phyloP scores from a whole-genome alignment of 2,329 filamentous ascomycete species.

The Hypoxylon sp. region DNA sequence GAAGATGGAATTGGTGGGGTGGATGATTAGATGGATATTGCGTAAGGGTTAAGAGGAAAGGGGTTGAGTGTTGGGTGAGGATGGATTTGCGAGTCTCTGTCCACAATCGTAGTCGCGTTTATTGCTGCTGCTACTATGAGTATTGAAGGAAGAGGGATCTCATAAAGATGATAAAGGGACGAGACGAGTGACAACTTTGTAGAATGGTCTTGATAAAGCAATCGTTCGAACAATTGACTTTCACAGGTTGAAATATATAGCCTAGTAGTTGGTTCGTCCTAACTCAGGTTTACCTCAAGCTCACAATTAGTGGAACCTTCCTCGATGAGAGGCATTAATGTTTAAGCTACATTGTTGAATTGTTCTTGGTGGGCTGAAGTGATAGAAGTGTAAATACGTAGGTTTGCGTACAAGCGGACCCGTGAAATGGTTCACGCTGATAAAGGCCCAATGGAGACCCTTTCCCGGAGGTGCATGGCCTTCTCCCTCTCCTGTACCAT shows the following conservation, averaged over 20 bases:
- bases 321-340: not conserved
- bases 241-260: not conserved
- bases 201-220: not conserved
- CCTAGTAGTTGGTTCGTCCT: not conserved
- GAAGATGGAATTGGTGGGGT: not conserved
- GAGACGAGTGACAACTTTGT: not conserved
- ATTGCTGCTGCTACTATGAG: not conserved
- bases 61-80: not conserved
- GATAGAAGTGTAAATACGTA: not conserved
- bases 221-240: not conserved
- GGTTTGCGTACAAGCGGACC: constrained; percentile 7
- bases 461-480: constrained; percentile 62
- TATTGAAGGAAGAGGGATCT: not conserved
- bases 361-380: not conserved
- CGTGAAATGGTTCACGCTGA: constrained; percentile 41
- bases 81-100: not conserved
- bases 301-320: not conserved
- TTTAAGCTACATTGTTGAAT: not conserved
- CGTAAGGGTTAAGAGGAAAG: not conserved
- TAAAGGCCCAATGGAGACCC: constrained; percentile 70
- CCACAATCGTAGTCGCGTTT: not conserved
- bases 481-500: constrained; percentile 58
- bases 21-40: not conserved
- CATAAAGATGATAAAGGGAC: not conserved
- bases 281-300: not conserved